phyloP scores from a whole-genome alignment of 768 basidiomycete species.

The Pleurotus tuber-regium region DNA sequence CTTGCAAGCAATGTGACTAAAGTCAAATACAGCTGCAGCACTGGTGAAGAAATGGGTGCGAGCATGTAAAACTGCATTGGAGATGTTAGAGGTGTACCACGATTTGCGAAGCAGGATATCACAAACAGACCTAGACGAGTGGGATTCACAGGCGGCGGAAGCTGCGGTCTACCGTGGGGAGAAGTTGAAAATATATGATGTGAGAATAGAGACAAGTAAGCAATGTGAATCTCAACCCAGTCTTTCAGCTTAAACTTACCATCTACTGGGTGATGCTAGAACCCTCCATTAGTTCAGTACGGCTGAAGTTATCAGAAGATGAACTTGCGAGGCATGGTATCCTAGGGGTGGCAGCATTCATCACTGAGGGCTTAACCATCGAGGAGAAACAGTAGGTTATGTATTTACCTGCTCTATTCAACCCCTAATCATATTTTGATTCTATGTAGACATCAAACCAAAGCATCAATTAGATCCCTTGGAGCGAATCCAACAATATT shows the following conservation, averaged over 20 bases:
- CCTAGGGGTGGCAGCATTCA: neutral
- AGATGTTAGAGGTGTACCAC: slow-evolving; percentile 1
- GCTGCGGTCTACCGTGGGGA: neutral
- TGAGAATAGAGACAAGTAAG: neutral
- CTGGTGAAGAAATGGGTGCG: slow-evolving; percentile 14
- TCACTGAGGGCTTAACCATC: neutral
- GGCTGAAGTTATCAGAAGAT: neutral
- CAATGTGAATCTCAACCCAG: neutral
- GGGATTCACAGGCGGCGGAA: slow-evolving; percentile 1
- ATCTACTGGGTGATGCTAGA: neutral
- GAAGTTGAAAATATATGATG: slow-evolving; percentile 7
- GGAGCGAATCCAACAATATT: neutral
- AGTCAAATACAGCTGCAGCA: slow-evolving; percentile 2
- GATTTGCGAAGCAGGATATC: neutral
- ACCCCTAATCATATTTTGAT: neutral
- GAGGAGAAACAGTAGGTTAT: slow-evolving; percentile 1
- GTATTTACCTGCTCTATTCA: too few relatives aligned
- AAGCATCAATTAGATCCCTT: neutral
- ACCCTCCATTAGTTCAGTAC: neutral
- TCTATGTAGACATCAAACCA: neutral
- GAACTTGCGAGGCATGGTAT: neutral
- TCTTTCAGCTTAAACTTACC: neutral
- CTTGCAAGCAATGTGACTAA: neutral
- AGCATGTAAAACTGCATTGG: neutral
- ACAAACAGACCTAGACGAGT: neutral